Evolutionary conservation across 345 rosid species (phyloP).

Genomic region (Eutrema japonicum): DNA sequence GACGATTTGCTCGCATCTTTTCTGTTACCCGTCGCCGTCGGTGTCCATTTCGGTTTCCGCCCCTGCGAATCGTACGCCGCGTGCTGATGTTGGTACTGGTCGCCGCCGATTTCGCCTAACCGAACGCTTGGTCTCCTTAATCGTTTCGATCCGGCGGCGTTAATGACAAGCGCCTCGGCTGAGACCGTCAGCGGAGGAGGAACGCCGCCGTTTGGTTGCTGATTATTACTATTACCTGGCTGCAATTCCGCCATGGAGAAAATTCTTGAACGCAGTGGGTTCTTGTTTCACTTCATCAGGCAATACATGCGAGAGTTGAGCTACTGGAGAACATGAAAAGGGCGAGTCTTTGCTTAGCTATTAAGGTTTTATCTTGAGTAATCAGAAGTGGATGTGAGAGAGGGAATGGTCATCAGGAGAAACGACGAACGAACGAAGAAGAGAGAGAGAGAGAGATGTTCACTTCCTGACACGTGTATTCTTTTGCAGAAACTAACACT

Average conservation of each 20-base stretch:
- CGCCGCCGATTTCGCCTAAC: constrained; percentile 89
- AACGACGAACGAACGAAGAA: constrained; percentile 9
- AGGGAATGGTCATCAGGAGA: constrained; percentile 34
- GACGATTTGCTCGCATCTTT: constrained; percentile 48
- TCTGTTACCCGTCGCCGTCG: constrained; percentile 37
- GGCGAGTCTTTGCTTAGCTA: constrained; percentile 18
- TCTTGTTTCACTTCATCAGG: neutral
- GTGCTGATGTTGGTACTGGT: constrained; percentile 43
- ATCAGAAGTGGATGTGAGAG: constrained; percentile 25
- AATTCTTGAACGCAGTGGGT: neutral
- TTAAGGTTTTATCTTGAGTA: constrained; percentile 25
- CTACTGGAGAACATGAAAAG: constrained; percentile 10
- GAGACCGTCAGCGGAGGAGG: constrained; percentile 35
- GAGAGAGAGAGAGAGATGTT: neutral
- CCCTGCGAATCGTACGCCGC: constrained; percentile 53
- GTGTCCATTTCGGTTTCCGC: constrained; percentile 46
- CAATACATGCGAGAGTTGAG: neutral
- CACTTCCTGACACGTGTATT: constrained; percentile 31
- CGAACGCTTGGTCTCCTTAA: constrained; percentile 90
- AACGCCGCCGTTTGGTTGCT: constrained; percentile 34
- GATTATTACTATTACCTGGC: constrained; percentile 3
- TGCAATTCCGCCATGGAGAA: constrained; percentile 34
- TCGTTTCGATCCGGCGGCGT: constrained; percentile 65
- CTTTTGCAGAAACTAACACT: constrained; percentile 11
- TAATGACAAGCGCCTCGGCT: constrained; percentile 9